Conservation (phyloP, 2,329 filamentous ascomycete species). For the Biscogniauxia mediterranea region DNA sequence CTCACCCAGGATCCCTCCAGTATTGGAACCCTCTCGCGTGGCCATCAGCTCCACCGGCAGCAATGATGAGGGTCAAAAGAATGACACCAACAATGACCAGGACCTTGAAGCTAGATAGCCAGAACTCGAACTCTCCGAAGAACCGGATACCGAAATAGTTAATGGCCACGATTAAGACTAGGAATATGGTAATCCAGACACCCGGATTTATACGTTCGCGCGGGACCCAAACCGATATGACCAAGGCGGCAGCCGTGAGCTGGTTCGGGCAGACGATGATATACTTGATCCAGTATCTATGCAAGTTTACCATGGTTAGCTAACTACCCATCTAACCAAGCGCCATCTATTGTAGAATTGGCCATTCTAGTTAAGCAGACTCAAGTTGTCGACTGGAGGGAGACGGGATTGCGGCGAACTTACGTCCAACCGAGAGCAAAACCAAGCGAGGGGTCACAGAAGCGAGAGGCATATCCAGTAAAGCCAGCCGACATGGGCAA, state of each 20-base stretch:
- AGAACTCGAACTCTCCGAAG: slow-evolving; percentile 65
- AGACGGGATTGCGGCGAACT: slow-evolving; percentile 28
- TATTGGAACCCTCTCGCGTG: slow-evolving; percentile 65
- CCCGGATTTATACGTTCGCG: slow-evolving; percentile 69
- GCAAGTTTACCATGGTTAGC: background rate
- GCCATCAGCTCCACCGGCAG: slow-evolving; percentile 62
- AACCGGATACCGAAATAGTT: slow-evolving; percentile 70
- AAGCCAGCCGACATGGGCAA: slow-evolving; percentile 76
- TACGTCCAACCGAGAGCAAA: slow-evolving; percentile 75
- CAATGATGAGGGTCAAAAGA: slow-evolving; percentile 61
- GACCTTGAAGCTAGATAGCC: slow-evolving; percentile 66
- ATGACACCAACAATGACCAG: slow-evolving; percentile 65
- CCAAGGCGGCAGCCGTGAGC: slow-evolving; percentile 74
- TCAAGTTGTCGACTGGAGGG: slow-evolving; percentile 15
- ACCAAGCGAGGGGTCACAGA: slow-evolving; percentile 76
- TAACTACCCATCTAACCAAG: background rate
- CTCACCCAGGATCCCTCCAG: slow-evolving; percentile 59
- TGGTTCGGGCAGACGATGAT: slow-evolving; percentile 86
- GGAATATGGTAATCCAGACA: slow-evolving; percentile 73
- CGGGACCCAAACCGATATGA: slow-evolving; percentile 75
- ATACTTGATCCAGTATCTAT: slow-evolving; percentile 69
- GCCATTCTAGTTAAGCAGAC: too few species aligned
- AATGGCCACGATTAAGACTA: slow-evolving; percentile 61
- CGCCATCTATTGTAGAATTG: background rate
- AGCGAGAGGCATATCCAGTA: slow-evolving; percentile 76